Percentiles rank a stretch among this genome's conserved stretches.
These are phyloP conservation scores for Apiospora aurea DNA, from an alignment of 2,329 filamentous ascomycete species.

Conservation along the genomic window DNA sequence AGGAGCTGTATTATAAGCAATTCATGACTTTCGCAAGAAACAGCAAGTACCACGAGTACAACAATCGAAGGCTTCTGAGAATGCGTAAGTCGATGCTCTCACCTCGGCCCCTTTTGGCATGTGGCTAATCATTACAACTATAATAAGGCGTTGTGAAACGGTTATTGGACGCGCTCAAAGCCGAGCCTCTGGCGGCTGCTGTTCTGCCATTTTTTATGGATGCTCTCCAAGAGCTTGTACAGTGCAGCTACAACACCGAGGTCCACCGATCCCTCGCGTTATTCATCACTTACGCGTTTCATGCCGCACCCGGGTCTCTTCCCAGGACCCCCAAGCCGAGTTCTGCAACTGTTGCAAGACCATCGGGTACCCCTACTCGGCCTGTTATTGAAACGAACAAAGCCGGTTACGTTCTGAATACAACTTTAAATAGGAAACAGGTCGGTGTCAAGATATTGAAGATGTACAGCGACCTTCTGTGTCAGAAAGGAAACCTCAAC, in stretches of 20 bases:
- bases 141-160: slow-evolving; percentile 88
- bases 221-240: slow-evolving; percentile 81
- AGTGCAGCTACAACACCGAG: slow-evolving; percentile 82
- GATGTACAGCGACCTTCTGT: slow-evolving; percentile 81
- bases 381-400: slow-evolving; percentile 46
- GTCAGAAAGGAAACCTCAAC: slow-evolving; percentile 70
- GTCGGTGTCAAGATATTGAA: slow-evolving; percentile 77
- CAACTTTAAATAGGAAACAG: slow-evolving; percentile 67
- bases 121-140: neutral
- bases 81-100: slow-evolving; percentile 75
- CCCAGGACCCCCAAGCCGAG: slow-evolving; percentile 59
- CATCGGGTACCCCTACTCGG: slow-evolving; percentile 31
- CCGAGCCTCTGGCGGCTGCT: slow-evolving; percentile 76
- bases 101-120: neutral
- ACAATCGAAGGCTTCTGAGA: slow-evolving; percentile 81
- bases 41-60: slow-evolving; percentile 93
- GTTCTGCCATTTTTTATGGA: slow-evolving; percentile 78
- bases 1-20: slow-evolving; percentile 91
- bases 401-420: slow-evolving; percentile 42
- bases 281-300: slow-evolving; percentile 92
- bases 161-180: slow-evolving; percentile 88
- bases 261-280: slow-evolving; percentile 86
- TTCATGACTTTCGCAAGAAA: slow-evolving; percentile 87
- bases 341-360: slow-evolving; percentile 40
- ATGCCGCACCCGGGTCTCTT: slow-evolving; percentile 59